Percentiles rank a stretch among this genome's conserved stretches.
These are phyloP conservation scores for Arxiozyma slooffiae DNA, from an alignment of 1,139 yeast species.

Conservation along the genomic window DNA sequence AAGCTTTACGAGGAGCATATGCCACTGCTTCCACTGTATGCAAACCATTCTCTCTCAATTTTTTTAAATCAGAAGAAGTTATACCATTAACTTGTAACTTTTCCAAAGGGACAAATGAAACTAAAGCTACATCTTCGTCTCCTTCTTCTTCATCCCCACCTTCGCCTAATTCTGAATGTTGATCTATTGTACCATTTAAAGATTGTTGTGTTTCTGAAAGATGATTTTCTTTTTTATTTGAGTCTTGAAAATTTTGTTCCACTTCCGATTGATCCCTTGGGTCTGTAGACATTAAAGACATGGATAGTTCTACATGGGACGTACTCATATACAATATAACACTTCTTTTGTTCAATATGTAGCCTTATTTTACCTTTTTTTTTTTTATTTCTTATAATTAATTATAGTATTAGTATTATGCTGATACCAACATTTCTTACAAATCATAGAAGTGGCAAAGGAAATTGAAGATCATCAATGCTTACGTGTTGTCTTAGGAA, in stretches of 20 bases:
- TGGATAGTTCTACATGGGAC: constrained; percentile 7
- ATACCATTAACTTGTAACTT: constrained; percentile 74
- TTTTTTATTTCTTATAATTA: background rate
- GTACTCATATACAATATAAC: constrained; percentile 4
- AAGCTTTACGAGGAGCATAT: constrained; percentile 72
- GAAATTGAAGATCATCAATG: background rate
- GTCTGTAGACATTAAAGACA: constrained; percentile 14
- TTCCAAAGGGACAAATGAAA: constrained; percentile 31
- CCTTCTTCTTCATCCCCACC: constrained; percentile 25
- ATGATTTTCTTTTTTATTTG: background rate
- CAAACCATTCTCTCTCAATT: constrained; percentile 72
- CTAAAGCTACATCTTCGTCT: constrained; percentile 37
- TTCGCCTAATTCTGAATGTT: constrained; percentile 8
- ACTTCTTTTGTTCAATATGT: constrained; percentile 14
- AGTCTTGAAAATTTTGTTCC: background rate
- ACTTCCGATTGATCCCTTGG: constrained; percentile 7
- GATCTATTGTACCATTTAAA: background rate
- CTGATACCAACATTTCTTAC: background rate
- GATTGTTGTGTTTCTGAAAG: background rate
- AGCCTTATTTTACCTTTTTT: background rate
- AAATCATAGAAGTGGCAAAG: background rate
- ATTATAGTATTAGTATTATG: background rate
- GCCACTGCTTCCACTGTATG: constrained; percentile 91
- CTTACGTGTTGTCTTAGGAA: background rate
- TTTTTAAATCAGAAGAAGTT: constrained; percentile 65